Evolutionary conservation across 768 basidiomycete species (phyloP).

Genomic region (Mycena galopus): DNA sequence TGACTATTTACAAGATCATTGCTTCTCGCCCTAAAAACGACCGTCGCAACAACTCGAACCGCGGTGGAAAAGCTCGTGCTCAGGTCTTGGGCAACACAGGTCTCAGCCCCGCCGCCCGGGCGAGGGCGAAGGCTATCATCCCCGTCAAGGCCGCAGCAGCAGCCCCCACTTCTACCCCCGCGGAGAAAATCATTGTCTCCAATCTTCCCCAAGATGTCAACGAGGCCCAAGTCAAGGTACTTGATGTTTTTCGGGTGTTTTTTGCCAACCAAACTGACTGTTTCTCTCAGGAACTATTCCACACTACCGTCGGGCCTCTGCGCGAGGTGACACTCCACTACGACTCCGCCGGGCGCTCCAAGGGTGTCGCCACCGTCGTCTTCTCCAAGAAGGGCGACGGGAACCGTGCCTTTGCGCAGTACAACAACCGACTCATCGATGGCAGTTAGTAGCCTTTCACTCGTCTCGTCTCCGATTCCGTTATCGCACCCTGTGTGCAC

Average conservation of each 20-base stretch:
- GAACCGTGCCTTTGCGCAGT: slow-evolving; percentile 91
- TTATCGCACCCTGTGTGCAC: slow-evolving; percentile 47
- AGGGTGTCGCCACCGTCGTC: slow-evolving; percentile 89
- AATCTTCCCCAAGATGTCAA: slow-evolving; percentile 95
- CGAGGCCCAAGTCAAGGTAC: slow-evolving; percentile 92
- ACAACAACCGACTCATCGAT: slow-evolving; percentile 99
- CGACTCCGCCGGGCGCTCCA: slow-evolving; percentile 87
- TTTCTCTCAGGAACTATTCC: slow-evolving; percentile 86
- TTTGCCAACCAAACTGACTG: not conserved
- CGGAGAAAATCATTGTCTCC: slow-evolving; percentile 96
- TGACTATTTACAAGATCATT: slow-evolving; percentile 69
- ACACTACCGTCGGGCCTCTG: slow-evolving; percentile 89
- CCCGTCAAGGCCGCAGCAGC: slow-evolving; percentile 56
- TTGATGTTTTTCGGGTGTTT: slow-evolving; percentile 33
- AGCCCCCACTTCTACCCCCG: slow-evolving; percentile 57
- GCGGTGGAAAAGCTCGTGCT: slow-evolving; percentile 62
- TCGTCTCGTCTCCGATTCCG: slow-evolving; percentile 55
- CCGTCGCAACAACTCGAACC: slow-evolving; percentile 59
- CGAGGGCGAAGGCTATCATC: slow-evolving; percentile 61
- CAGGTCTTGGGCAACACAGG: slow-evolving; percentile 72
- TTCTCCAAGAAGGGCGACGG: slow-evolving; percentile 92
- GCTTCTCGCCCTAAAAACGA: slow-evolving; percentile 68
- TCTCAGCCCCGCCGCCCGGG: slow-evolving; percentile 63
- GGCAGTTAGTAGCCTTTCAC: slow-evolving; percentile 95
- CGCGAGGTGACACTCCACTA: slow-evolving; percentile 88